These are phyloP conservation scores for Vicia villosa DNA, from an alignment of 306 rosid species.

Conservation along the genomic window DNA sequence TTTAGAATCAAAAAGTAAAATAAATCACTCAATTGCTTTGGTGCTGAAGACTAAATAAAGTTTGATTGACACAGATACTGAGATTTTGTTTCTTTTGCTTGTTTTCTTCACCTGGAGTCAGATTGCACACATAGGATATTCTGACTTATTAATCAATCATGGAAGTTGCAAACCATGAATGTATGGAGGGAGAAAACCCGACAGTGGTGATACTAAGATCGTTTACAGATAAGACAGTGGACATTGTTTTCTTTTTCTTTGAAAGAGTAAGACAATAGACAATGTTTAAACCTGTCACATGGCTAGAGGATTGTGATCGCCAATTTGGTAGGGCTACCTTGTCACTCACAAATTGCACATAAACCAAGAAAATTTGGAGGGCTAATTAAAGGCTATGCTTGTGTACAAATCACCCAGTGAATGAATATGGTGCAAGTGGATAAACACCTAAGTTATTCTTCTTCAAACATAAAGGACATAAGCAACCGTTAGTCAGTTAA, in stretches of 20 bases:
- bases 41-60: constrained; percentile 9
- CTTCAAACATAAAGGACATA: too few relatives aligned
- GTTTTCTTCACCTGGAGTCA: constrained; percentile 42
- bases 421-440: background rate
- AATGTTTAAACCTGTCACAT: constrained; percentile 45
- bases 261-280: constrained; percentile 53
- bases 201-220: constrained; percentile 42
- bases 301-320: constrained; percentile 39
- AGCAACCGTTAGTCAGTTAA: too few relatives aligned
- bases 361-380: constrained; percentile 30
- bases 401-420: background rate
- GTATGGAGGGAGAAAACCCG: constrained; percentile 43
- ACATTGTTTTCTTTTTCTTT: constrained; percentile 19
- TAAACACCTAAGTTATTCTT: too few relatives aligned
- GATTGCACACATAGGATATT: constrained; percentile 34
- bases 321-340: constrained; percentile 47
- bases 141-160: constrained; percentile 35
- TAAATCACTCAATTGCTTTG: constrained; percentile 27
- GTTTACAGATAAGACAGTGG: constrained; percentile 40
- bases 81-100: constrained; percentile 39
- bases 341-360: constrained; percentile 37
- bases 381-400: constrained; percentile 22
- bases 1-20: background rate
- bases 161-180: constrained; percentile 36
- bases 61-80: background rate